phyloP scores from a whole-genome alignment of 345 rosid species.

The Lumnitzera littorea region DNA sequence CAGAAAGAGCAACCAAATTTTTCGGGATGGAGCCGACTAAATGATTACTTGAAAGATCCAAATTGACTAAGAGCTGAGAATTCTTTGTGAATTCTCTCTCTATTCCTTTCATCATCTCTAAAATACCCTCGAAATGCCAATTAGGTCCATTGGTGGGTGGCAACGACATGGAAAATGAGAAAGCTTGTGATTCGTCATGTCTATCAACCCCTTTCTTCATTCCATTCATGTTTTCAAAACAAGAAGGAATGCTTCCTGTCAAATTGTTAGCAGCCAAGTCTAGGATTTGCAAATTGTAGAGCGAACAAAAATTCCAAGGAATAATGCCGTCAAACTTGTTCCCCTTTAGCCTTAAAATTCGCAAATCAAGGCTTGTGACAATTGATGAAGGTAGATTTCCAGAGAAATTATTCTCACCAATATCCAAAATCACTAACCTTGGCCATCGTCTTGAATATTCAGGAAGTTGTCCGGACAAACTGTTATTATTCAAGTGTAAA shows the following conservation, averaged over 20 bases:
- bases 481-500: constrained; percentile 6
- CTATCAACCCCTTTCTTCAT: not conserved
- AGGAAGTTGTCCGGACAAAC: constrained; percentile 10
- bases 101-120: constrained; percentile 4
- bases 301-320: constrained; percentile 4
- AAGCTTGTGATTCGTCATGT: not conserved
- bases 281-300: constrained; percentile 8
- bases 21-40: constrained; percentile 13
- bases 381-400: constrained; percentile 19
- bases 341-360: constrained; percentile 4
- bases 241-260: constrained; percentile 11
- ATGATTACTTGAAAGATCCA: constrained; percentile 21
- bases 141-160: not conserved
- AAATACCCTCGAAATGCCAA: not conserved
- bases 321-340: constrained; percentile 13
- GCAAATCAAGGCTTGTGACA: not conserved
- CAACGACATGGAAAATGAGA: too few species aligned
- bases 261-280: constrained; percentile 15
- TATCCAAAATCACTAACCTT: constrained; percentile 8
- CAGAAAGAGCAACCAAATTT: constrained; percentile 8
- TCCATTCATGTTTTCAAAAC: constrained; percentile 5
- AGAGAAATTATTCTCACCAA: constrained; percentile 15
- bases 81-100: not conserved
- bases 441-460: constrained; percentile 7
- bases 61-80: not conserved